These are phyloP conservation scores for Lagenidium sp. DNA, from an alignment of 352 stramenopile species.

Conservation along the genomic window DNA sequence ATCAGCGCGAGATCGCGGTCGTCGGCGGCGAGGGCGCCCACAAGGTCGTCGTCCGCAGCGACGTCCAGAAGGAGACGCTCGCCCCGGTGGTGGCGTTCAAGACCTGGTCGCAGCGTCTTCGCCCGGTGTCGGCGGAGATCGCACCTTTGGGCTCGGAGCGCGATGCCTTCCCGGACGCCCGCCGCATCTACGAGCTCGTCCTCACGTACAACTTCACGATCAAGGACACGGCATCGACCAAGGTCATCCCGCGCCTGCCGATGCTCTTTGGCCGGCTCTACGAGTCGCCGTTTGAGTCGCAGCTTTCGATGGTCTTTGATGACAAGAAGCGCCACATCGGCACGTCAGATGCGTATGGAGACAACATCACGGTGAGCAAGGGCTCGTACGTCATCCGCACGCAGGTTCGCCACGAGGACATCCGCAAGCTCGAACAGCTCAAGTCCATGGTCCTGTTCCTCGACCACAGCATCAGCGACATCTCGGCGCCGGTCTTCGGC, in stretches of 20 bases:
- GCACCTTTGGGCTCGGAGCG: conserved; percentile 65
- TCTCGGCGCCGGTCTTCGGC: conserved; percentile 42
- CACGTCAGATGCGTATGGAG: conserved; percentile 79
- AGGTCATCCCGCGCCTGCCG: conserved; percentile 73
- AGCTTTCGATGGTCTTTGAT: conserved; percentile 92
- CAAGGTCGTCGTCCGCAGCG: conserved; percentile 67
- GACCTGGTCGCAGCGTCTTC: conserved; percentile 80
- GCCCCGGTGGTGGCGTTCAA: conserved; percentile 62
- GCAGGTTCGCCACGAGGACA: conserved; percentile 75
- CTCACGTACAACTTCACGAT: conserved; percentile 87
- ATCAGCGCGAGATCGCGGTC: conserved; percentile 51
- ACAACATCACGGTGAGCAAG: conserved; percentile 66
- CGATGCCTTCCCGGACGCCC: conserved; percentile 78
- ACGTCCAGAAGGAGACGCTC: conserved; percentile 73
- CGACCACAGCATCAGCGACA: conserved; percentile 64
- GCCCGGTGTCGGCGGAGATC: conserved; percentile 70
- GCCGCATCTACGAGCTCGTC: conserved; percentile 84
- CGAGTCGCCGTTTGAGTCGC: conserved; percentile 89
- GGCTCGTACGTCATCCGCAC: conserved; percentile 65
- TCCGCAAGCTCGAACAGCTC: conserved; percentile 73
- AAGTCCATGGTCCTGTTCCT: conserved; percentile 77
- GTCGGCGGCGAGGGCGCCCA: conserved; percentile 53
- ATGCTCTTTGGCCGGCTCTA: conserved; percentile 81
- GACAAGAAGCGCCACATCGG: conserved; percentile 90
- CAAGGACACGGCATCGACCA: conserved; percentile 75